Percentiles rank a stretch among this genome's conserved stretches.
Evolutionary conservation across 2,329 filamentous ascomycete species (phyloP).

Genomic region (Parastagonospora avenae): DNA sequence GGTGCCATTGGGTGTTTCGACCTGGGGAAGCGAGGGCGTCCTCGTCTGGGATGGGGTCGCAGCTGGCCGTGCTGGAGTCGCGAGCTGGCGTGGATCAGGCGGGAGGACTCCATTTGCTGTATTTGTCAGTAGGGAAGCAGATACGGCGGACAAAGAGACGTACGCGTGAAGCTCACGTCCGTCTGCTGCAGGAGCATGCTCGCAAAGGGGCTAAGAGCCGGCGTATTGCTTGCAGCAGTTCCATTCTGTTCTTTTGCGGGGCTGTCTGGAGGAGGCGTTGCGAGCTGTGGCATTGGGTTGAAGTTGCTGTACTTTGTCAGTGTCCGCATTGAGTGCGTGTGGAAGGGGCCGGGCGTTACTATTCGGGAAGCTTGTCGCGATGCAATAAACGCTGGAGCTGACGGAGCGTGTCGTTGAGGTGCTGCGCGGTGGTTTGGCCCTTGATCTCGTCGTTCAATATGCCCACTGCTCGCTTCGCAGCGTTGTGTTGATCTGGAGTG

Average conservation of each 20-base stretch:
- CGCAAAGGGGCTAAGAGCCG: slow-evolving; percentile 58
- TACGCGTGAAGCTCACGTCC: slow-evolving; percentile 45
- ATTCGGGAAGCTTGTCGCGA: slow-evolving; percentile 71
- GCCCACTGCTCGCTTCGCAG: slow-evolving; percentile 62
- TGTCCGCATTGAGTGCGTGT: neutral
- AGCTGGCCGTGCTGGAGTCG: slow-evolving; percentile 13
- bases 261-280: slow-evolving; percentile 38
- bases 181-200: slow-evolving; percentile 57
- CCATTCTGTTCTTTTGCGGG: slow-evolving; percentile 27
- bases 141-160: slow-evolving; percentile 4
- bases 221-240: slow-evolving; percentile 13
- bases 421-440: slow-evolving; percentile 64
- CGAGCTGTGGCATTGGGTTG: slow-evolving; percentile 37
- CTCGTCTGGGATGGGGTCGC: slow-evolving; percentile 14
- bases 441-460: slow-evolving; percentile 73
- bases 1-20: slow-evolving; percentile 14
- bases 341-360: slow-evolving; percentile 53
- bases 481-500: slow-evolving; percentile 53
- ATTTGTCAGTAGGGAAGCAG: slow-evolving; percentile 14
- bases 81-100: slow-evolving; percentile 14
- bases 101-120: slow-evolving; percentile 20
- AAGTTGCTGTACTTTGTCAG: slow-evolving; percentile 34
- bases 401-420: slow-evolving; percentile 72
- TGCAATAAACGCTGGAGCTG: slow-evolving; percentile 77
- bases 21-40: slow-evolving; percentile 10